These are phyloP conservation scores for Phialocephala subalpina DNA, from an alignment of 2,329 filamentous ascomycete genomes.

Conservation along the genomic window DNA sequence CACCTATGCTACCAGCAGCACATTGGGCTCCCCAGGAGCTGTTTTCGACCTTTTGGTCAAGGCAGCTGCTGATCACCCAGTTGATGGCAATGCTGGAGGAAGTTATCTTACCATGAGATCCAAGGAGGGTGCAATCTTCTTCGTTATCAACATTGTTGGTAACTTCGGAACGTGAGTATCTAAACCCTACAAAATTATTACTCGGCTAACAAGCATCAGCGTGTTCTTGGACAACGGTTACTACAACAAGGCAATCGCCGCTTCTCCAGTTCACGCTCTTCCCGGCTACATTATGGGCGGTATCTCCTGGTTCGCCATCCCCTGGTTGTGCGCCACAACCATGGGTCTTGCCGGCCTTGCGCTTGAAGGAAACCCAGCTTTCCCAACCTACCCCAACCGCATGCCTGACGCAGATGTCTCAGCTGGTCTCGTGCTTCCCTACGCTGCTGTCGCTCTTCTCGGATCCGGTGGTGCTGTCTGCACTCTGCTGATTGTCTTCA, in stretches of 20 bases:
- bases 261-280: slow-evolving; percentile 83
- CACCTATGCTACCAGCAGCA: slow-evolving; percentile 76
- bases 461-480: slow-evolving; percentile 83
- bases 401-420: slow-evolving; percentile 79
- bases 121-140: slow-evolving; percentile 84
- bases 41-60: slow-evolving; percentile 82
- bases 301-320: slow-evolving; percentile 90
- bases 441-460: slow-evolving; percentile 83
- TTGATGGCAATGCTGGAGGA: slow-evolving; percentile 80
- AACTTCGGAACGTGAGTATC: slow-evolving; percentile 68
- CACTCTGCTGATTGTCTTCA: slow-evolving; percentile 83
- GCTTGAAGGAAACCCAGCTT: slow-evolving; percentile 75
- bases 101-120: slow-evolving; percentile 90
- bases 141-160: slow-evolving; percentile 88
- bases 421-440: slow-evolving; percentile 84
- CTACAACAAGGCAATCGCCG: slow-evolving; percentile 94
- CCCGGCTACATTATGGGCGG: slow-evolving; percentile 86
- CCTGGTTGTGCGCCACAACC: slow-evolving; percentile 88
- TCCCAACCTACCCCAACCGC: slow-evolving; percentile 76
- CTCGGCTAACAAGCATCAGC: slow-evolving; percentile 51
- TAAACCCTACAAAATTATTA: neutral
- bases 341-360: slow-evolving; percentile 86
- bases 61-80: slow-evolving; percentile 74
- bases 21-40: slow-evolving; percentile 76
- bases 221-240: slow-evolving; percentile 90